These are phyloP conservation scores for Acacia melanoxylon DNA, from an alignment of 306 rosid species.

Conservation along the genomic window DNA sequence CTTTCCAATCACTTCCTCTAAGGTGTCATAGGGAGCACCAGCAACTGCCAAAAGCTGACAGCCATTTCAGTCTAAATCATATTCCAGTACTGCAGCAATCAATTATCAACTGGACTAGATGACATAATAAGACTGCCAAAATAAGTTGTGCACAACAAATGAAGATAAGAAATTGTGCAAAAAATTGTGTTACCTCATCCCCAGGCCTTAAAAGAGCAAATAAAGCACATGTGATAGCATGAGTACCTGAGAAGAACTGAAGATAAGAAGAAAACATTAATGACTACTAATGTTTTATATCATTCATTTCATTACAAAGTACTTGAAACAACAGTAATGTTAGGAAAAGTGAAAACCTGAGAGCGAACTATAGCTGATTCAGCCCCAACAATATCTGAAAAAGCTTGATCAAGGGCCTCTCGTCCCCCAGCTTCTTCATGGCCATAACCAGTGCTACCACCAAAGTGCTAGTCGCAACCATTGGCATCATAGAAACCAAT, in stretches of 20 bases:
- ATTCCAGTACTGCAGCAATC: slow-evolving; percentile 5
- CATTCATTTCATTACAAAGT: slow-evolving; percentile 5
- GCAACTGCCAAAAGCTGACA: slow-evolving; percentile 97
- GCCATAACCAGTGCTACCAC: slow-evolving; percentile 95
- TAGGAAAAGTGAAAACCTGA: slow-evolving; percentile 61
- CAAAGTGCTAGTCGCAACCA: slow-evolving; percentile 66
- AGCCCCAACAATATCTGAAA: slow-evolving; percentile 91
- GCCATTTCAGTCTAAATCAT: slow-evolving; percentile 50
- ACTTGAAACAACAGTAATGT: background rate
- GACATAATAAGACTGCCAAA: slow-evolving; percentile 1
- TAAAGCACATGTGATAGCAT: slow-evolving; percentile 89
- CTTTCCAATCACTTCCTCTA: slow-evolving; percentile 94
- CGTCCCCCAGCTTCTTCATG: slow-evolving; percentile 99
- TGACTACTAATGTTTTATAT: background rate
- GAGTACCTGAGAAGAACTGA: slow-evolving; percentile 99
- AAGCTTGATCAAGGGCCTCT: slow-evolving; percentile 85
- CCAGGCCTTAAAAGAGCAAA: slow-evolving; percentile 85
- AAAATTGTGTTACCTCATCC: slow-evolving; percentile 73
- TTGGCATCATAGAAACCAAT: slow-evolving; percentile 19
- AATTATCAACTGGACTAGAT: slow-evolving; percentile 17
- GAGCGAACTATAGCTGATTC: slow-evolving; percentile 94
- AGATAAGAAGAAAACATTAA: slow-evolving; percentile 31
- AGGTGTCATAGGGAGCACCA: slow-evolving; percentile 94
- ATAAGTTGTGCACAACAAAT: slow-evolving; percentile 18
- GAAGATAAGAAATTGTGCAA: slow-evolving; percentile 21